Conservation (phyloP, 306 rosid genomes). For the Cicer pinnatifidum region DNA sequence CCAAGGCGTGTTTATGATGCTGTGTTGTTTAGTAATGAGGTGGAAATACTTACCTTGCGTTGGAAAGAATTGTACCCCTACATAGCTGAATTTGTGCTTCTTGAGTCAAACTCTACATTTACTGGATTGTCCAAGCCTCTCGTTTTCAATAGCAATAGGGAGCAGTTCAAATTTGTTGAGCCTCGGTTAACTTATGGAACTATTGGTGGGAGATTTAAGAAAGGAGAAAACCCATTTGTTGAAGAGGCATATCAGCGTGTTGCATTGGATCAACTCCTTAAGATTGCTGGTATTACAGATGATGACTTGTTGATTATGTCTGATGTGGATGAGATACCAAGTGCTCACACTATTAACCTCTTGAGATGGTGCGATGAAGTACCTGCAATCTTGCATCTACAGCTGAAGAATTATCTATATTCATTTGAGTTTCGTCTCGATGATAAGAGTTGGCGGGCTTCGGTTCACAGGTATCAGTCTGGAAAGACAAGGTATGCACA, state of each 20-base stretch:
- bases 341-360: constrained; percentile 93
- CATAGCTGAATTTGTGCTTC: constrained; percentile 82
- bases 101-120: constrained; percentile 94
- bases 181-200: constrained; percentile 82
- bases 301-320: constrained; percentile 98
- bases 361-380: constrained; percentile 93
- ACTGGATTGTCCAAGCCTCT: constrained; percentile 82
- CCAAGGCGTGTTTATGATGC: constrained; percentile 98
- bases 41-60: constrained; percentile 81
- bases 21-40: constrained; percentile 91
- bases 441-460: constrained; percentile 96
- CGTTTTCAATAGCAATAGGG: constrained; percentile 60
- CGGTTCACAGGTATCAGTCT: constrained; percentile 74
- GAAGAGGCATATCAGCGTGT: constrained; percentile 99
- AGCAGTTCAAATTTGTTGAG: constrained; percentile 73
- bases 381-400: constrained; percentile 82
- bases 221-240: constrained; percentile 92
- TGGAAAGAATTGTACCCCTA: constrained; percentile 97
- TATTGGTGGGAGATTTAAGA: constrained; percentile 82
- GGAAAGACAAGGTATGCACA: constrained; percentile 89
- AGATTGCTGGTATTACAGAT: constrained; percentile 83
- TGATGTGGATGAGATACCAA: constrained; percentile 98
- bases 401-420: constrained; percentile 86
- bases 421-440: constrained; percentile 89
- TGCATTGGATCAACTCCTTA: constrained; percentile 85